A percentile compares a stretch with the other conserved stretches of the same genome.
Conservation (phyloP, 2,329 filamentous ascomycete species). For the Penicillium sp. region DNA sequence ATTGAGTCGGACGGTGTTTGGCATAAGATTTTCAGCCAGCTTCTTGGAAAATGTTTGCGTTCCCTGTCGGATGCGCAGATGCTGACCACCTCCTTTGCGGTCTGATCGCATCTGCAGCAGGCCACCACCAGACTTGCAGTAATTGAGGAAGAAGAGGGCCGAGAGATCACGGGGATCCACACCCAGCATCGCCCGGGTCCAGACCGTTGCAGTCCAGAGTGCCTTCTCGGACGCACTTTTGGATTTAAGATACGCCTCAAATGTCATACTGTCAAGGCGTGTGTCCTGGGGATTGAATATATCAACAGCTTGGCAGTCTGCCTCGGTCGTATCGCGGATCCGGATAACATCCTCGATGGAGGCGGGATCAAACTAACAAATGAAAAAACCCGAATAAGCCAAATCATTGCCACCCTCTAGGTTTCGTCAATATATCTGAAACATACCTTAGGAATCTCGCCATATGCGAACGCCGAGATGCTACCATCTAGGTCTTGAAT, state of each 20-base stretch:
- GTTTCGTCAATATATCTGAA: neutral
- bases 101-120: slow-evolving; percentile 57
- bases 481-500: slow-evolving; percentile 45
- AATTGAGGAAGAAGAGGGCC: slow-evolving; percentile 57
- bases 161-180: slow-evolving; percentile 51
- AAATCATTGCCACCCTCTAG: accelerated
- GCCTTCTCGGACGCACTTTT: slow-evolving; percentile 30
- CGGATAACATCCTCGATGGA: slow-evolving; percentile 28
- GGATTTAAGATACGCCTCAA: slow-evolving; percentile 40
- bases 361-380: slow-evolving; percentile 19
- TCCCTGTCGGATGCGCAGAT: slow-evolving; percentile 52
- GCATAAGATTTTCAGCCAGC: slow-evolving; percentile 36
- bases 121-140: slow-evolving; percentile 54
- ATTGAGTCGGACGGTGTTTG: neutral
- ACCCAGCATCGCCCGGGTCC: slow-evolving; percentile 53
- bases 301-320: slow-evolving; percentile 39
- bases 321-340: slow-evolving; percentile 41
- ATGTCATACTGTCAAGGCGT: slow-evolving; percentile 39
- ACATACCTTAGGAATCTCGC: neutral
- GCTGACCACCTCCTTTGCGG: slow-evolving; percentile 54
- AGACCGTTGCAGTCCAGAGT: slow-evolving; percentile 44
- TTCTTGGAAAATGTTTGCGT: slow-evolving; percentile 45
- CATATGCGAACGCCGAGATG: slow-evolving; percentile 28
- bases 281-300: slow-evolving; percentile 22
- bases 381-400: neutral